These are phyloP conservation scores for Blechomonas ayalai DNA, from an alignment of 208 protist species.

Conservation along the genomic window DNA sequence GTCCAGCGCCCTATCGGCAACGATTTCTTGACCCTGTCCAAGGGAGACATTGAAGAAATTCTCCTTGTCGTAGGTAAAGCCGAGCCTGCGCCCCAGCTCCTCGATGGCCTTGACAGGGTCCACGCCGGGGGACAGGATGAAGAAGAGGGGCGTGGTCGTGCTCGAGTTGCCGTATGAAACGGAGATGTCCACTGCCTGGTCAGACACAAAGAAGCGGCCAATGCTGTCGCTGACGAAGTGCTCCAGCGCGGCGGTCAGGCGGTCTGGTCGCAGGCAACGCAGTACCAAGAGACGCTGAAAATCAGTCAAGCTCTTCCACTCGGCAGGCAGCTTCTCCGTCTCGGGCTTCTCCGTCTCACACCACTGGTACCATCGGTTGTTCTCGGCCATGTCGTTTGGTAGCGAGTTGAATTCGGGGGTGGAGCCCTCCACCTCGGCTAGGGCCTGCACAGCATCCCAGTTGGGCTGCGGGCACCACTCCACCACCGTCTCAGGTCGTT, in stretches of 20 bases:
- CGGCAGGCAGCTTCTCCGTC: slow-evolving; percentile 87
- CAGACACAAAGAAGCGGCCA: slow-evolving; percentile 93
- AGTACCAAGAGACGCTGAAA: slow-evolving; percentile 96
- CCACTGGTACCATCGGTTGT: slow-evolving; percentile 91
- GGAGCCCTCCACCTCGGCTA: slow-evolving; percentile 86
- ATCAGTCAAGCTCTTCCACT: slow-evolving; percentile 93
- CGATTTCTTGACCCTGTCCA: slow-evolving; percentile 97
- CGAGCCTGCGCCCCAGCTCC: slow-evolving; percentile 91
- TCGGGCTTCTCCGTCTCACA: slow-evolving; percentile 89
- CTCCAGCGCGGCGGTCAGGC: slow-evolving; percentile 93
- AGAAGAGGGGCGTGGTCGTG: slow-evolving; percentile 96
- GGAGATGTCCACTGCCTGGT: slow-evolving; percentile 91
- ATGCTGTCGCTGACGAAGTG: slow-evolving; percentile 92
- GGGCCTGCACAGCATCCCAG: slow-evolving; percentile 89
- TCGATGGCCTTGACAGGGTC: slow-evolving; percentile 96
- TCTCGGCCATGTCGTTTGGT: slow-evolving; percentile 86
- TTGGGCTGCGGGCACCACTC: slow-evolving; percentile 90
- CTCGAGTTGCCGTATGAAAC: slow-evolving; percentile 93
- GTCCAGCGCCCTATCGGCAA: slow-evolving; percentile 94
- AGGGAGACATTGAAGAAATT: slow-evolving; percentile 96
- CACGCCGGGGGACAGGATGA: slow-evolving; percentile 98
- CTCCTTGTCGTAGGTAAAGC: slow-evolving; percentile 93
- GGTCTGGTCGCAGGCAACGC: slow-evolving; percentile 94
- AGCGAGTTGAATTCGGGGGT: slow-evolving; percentile 84
- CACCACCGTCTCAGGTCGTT: slow-evolving; percentile 83